Evolutionary conservation across 352 stramenopile species (phyloP).

Genomic region (Peronosclerospora sorghi): DNA sequence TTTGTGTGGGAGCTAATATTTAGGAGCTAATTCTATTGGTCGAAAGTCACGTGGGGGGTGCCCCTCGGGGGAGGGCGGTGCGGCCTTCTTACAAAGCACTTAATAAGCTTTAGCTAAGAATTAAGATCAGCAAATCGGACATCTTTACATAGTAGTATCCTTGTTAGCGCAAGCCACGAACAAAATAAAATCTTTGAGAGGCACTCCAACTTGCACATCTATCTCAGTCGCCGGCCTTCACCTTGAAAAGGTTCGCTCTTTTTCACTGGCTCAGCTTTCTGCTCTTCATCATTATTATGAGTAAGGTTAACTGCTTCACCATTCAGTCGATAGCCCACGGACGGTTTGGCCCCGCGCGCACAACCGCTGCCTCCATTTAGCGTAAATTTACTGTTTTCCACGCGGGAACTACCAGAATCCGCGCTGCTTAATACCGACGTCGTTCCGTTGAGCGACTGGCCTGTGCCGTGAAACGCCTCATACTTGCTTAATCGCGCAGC

Average conservation of each 20-base stretch:
- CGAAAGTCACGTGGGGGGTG: too few species aligned
- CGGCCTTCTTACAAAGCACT: too few species aligned
- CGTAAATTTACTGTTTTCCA: conserved; percentile 18
- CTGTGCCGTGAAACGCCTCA: conserved; percentile 76
- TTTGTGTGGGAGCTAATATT: too few species aligned
- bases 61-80: too few species aligned
- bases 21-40: too few species aligned
- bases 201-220: conserved; percentile 10
- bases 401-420: conserved; percentile 7
- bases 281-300: conserved; percentile 23
- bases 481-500: conserved; percentile 67
- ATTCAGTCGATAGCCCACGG: conserved; percentile 19
- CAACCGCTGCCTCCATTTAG: conserved; percentile 6
- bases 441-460: conserved; percentile 55
- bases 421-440: conserved; percentile 21
- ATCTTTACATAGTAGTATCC: too few species aligned
- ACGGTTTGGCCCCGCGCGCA: conserved; percentile 7
- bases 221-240: conserved; percentile 46
- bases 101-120: too few species aligned
- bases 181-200: conserved; percentile 4
- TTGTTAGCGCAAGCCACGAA: too few species aligned
- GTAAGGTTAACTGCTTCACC: conserved; percentile 14
- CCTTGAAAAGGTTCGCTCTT: conserved; percentile 52
- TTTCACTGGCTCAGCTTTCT: conserved; percentile 9
- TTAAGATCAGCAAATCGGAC: too few species aligned